Evolutionary conservation across 140 eudicot genomes (phyloP), one percentile per base, ranked within the genome.

Genomic region (Cichorium intybus): DNA sequence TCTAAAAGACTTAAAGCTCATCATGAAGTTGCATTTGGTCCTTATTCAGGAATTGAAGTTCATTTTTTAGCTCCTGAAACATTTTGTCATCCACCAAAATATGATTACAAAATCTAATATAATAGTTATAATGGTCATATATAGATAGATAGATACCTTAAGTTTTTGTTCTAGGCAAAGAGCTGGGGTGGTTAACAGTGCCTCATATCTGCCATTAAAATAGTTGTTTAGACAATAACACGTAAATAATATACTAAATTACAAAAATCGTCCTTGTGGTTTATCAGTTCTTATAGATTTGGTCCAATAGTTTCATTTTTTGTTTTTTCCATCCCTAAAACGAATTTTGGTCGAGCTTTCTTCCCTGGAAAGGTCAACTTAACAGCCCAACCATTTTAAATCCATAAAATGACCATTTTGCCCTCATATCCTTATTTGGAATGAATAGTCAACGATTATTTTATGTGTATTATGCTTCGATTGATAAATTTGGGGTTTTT

Each of bases 101-200:
- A 62, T 48, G 58, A 41, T 70, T 62, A 58, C 14, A 70, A 68
- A 26, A 26, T 26, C 3, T 34, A 34, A 18, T 43, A 69, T 24
- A 45, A 29, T 63, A 29, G 15, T 10, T 4, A 17, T 31, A 11
- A 14, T 45, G 20, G 60, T 20, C n/a, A 51, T 21, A 20, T 12
- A 56, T 51, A 5, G 28, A 45, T 54, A 23, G 7, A 27, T 14
- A 34, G 49, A 14, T 71, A 88, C 98, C 98, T 85, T 81, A 2
- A 92, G 96, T 77, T 81, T 92, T 74, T 60, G 85, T 74, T 92
- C 96, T 2, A 52, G 16, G 77, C 98, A 92, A 63, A 88, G 75
- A 73, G 81, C 83, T 41, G 98, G 98, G 21, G 98, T 83, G 21
- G 95, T 75, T 64, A 92, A 73, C 51, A 74, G 61, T 35, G 96